Base-by-base conservation (phyloP, 2,329 filamentous ascomycete genomes). In the Emericellopsis cladophorae region DNA sequence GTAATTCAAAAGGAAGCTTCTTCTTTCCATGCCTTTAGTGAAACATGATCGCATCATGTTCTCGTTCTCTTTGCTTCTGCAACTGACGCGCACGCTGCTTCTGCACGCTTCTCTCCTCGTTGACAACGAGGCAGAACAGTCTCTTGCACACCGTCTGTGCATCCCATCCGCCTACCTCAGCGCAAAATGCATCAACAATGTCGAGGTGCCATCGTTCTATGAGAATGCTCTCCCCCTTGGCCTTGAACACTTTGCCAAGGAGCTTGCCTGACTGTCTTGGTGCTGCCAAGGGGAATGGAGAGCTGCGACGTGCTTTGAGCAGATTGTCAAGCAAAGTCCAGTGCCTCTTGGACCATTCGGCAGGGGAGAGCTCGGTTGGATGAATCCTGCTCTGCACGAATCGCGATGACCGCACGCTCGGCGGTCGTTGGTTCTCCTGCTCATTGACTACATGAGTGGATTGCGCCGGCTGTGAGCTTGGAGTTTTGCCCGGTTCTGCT, bases 131-230 rank as follows among this genome's bases (percentile, higher is more conserved):
- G 5, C 60, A 55, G 51, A 76, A 76, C 18, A 79, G 52, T 36
- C 74, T 55, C 57, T 70, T 74, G 9, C 65, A 66, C 7, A 79
- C 53, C 10, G 54, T 55, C 7, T 49, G 57, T 47, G 68, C 72
- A 18, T 68, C 64, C 72, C 72, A 77, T 9, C 58, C 62, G 15
- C 65, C 65, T 3, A 73, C 61, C 43, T 68, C 60, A 11, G 51
- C 51, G 42, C 56, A 57, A 49, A 77, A 78, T 4, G 67, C 72
- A 43, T 75, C 68, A 21, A 77, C 64, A 41, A 76, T 64, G 44
- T 78, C 73, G 15, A 77, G 54, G 44, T 79, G 74, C 73, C 73
- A 77, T 42, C 60, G 52, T 54, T 75, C 65, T 15, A 79, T 57
- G 18, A 58, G 45, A 57, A 78, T 59, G 5, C 56, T 54, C 51